Evolutionary conservation across 108 stramenopile species (phyloP), one percentile per base, ranked within the genome.

Genomic region (Skeletonema menzelii): DNA sequence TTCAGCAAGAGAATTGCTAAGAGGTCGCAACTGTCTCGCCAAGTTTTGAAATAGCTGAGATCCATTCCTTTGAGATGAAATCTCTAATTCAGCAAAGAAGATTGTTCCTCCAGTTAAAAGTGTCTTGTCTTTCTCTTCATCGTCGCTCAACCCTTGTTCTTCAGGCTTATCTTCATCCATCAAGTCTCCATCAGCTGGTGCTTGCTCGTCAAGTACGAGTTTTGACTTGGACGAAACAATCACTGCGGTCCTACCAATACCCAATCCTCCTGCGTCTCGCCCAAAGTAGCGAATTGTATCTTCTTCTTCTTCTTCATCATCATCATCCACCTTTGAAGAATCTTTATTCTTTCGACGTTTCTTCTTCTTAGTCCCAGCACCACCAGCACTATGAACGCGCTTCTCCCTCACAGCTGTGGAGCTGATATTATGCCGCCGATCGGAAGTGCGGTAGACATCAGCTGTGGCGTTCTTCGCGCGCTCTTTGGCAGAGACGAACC

Each of bases 371-470:
- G 28, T 56, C 34, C 61, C 32, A 58, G 65, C 65, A 32, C 10
- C 67, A 26, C 58, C 60, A 27, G 70, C 62, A 77, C 85, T 72
- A 69, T 94, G 93, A 60, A 91, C 89, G 11, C 79, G 67, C 76
- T 87, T 85, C 72, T 94, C 93, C 15, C 93, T 74, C 14, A 78
- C 76, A 35, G 90, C 80, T 6, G 76, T 67, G n/a, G 93, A 85
- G 38, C 83, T 90, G 38, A 79, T 84, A 4, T 84, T 86, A 57
- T 78, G 65, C 27, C 84, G 80, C 13, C 87, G 80, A 63, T 91
- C 86, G 76, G 85, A 85, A 38, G 68, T 72, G 17, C 94, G 91
- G 71, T 91, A 95, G 24, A 92, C 89, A 83, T 95, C 94, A 19
- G 94, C 91, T 31, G 85, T 89, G 17, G 91, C 91, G 47, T 59